Base-by-base conservation (phyloP, 2,329 filamentous ascomycete genomes). In the Karstenula rhodostoma region DNA sequence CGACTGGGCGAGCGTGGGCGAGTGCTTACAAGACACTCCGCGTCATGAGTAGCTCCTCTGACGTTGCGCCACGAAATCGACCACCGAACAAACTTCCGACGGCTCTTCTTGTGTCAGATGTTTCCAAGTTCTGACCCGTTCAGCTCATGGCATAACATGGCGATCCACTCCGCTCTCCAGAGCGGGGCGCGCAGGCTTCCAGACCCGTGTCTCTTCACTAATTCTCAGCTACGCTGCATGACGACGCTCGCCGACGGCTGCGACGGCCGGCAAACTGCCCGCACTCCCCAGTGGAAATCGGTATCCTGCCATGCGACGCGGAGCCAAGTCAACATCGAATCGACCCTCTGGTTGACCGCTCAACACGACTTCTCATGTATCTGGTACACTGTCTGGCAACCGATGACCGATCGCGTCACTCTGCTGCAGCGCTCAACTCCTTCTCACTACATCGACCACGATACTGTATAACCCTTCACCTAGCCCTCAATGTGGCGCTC, bases 201-300 rank as follows among this genome's bases (percentile, higher is more conserved):
- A 55, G 52, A 55, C 52, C 47, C 51, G 33, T 13, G 4, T 23
- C 37, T 46, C 27, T 23, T 19, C 32, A 35, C 52, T 55, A 55
- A 55, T 5, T 10, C 52, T 47, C 52, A 46, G 42, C 52, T 55
- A 25, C 25, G 37, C 51, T 29, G 51, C 51, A 44, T 54, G 51
- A 54, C 37, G 51, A 54, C 37, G 25, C 51, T 54, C 37, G 51
- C 51, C n/a, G 37, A 23, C 42, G 52, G 52, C 52, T 46, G 35
- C 29, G 9, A 55, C 40, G 46, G 52, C 52, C 52, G 52, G 52
- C 46, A 46, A 15, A 46, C 10, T 33, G 17, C 52, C 52, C 52
- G 15, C 25, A 19, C 23, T 23, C 32, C n/a, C 35, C 51, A 19
- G 46, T n/a, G 29, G 47, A 35, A 35, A 50, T 32, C 8, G 9